Base-by-base conservation (phyloP, 768 basidiomycete genomes). In the Xanthoconium purpureum region DNA sequence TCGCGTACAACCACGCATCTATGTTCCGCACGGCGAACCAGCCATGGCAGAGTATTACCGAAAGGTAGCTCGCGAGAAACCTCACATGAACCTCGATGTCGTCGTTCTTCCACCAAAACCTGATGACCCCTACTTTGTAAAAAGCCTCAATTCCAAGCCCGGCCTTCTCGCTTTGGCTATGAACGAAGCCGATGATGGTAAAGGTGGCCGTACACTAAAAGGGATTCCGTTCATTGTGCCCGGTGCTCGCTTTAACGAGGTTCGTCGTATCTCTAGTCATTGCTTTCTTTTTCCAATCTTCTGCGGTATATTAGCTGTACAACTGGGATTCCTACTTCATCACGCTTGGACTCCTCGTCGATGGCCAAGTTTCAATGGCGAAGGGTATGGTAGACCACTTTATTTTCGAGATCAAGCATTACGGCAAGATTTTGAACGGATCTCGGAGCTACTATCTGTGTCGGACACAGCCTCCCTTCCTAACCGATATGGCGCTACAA, bases 361-460 rank as follows among this genome's bases (percentile, higher is more conserved):
- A 99, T 67, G 95, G 94, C 29, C 88, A 94, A 65, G 85, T 96
- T 30, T 82, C 86, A 56, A 90, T 98, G 85, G 96, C 97, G 18
- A 93, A 94, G 73, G 92, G 94, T 65, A 94, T 98, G 85, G 94
- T 98, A 43, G 97, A 98, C 53, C 96, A 99, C 72, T 99, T 98
- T 76, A 90, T 97, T 68, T 99, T 98, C 70, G 94, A 98, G 78
- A 97, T 99, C 78, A 93, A 87, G 76, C 91, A 97, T 74, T 97
- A 97, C 69, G 90, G 91, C 77, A 95, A 96, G 75, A 94, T 95
- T 65, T 76, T 98, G 62, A 99, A 99, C 71, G 96, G 96, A 59
- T 95, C 89, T 73, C 88, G 96, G 65, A 91, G 90, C 69, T 88
- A 87, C 81, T 99, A 99, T 72, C 84, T 99, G 55, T 91, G 90